Percentiles rank a stretch among this genome's conserved stretches.
Evolutionary conservation across 345 rosid species (phyloP).

Genomic region (Salix udensis): DNA sequence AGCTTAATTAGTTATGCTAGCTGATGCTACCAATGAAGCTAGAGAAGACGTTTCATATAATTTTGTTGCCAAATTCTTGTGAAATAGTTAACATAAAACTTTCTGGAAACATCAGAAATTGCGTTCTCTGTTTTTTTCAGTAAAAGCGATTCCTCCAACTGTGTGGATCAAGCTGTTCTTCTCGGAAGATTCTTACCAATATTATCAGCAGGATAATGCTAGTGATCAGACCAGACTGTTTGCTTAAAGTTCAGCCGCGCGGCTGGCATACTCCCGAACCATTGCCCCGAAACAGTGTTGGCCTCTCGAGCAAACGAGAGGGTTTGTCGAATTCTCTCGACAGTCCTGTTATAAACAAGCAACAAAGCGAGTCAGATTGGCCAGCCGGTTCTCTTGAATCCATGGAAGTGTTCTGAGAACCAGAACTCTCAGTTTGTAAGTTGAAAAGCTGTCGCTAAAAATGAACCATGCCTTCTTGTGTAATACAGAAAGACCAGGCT

Average conservation of each 20-base stretch:
- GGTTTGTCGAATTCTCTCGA: slow-evolving; percentile 83
- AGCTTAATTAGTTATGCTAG: not conserved
- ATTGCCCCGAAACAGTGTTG: slow-evolving; percentile 68
- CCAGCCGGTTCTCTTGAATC: not conserved
- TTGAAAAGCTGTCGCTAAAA: not conserved
- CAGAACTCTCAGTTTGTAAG: not conserved
- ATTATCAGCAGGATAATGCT: not conserved
- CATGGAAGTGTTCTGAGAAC: not conserved
- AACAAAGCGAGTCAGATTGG: not conserved
- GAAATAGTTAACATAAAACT: not conserved
- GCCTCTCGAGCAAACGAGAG: slow-evolving; percentile 58
- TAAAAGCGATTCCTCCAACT: not conserved
- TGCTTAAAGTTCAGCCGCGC: slow-evolving; percentile 58
- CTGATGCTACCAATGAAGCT: not conserved
- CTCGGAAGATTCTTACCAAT: not conserved
- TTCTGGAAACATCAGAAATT: not conserved
- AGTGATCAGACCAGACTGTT: not conserved
- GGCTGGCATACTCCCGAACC: slow-evolving; percentile 89
- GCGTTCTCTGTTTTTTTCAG: not conserved
- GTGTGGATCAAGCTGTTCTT: not conserved
- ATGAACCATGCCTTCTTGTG: not conserved
- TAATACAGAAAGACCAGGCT: not conserved
- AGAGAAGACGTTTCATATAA: not conserved
- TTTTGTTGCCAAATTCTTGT: not conserved
- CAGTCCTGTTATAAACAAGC: slow-evolving; percentile 38